phyloP scores from a whole-genome alignment of 805 yeast genomes.

The Kodamaea lidongshanica region DNA sequence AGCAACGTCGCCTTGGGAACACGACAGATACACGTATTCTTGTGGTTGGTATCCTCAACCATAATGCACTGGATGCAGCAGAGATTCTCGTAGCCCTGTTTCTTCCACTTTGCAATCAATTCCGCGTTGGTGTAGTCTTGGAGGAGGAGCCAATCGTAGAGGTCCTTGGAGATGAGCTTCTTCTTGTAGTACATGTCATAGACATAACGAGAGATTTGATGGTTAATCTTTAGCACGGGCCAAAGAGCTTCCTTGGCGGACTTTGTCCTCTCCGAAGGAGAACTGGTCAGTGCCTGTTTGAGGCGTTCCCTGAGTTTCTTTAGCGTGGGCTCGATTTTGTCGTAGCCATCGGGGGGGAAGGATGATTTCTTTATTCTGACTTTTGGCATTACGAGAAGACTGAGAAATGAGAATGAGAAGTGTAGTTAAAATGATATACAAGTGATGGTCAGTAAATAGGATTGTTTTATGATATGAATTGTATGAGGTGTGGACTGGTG shows the following conservation, averaged over 20 bases:
- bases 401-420: background rate
- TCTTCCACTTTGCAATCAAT: constrained; percentile 76
- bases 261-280: constrained; percentile 27
- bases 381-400: constrained; percentile 8
- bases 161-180: constrained; percentile 56
- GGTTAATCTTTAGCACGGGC: constrained; percentile 65
- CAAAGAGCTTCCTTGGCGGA: constrained; percentile 54
- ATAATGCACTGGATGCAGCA: constrained; percentile 81
- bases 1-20: constrained; percentile 61
- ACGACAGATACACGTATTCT: constrained; percentile 72
- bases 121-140: constrained; percentile 62
- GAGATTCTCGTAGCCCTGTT: constrained; percentile 77
- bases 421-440: too few species aligned
- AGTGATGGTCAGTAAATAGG: too few species aligned
- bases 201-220: constrained; percentile 69
- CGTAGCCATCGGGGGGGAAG: constrained; percentile 67
- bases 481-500: too few species aligned
- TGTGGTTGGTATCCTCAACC: constrained; percentile 51
- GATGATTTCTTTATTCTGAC: constrained; percentile 10
- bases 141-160: constrained; percentile 69
- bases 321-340: constrained; percentile 60
- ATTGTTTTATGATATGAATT: too few species aligned
- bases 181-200: constrained; percentile 69
- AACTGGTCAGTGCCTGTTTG: constrained; percentile 38
- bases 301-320: constrained; percentile 52